These are phyloP conservation scores for Chalciporus sphaerocephalus DNA, from an alignment of 768 basidiomycete genomes.

Conservation along the genomic window DNA sequence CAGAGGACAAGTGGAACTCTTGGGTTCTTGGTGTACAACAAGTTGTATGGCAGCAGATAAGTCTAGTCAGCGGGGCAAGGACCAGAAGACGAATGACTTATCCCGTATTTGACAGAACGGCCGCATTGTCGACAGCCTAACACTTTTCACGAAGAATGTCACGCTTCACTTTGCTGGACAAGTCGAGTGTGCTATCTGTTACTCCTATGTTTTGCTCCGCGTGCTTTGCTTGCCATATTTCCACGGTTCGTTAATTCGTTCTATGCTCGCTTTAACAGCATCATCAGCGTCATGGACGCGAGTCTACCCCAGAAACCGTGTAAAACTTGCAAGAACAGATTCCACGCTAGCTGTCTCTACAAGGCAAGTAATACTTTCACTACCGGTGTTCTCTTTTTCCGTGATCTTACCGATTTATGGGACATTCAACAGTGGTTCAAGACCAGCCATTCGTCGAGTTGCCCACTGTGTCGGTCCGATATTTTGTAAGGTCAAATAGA, in stretches of 20 bases:
- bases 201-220: constrained; percentile 54
- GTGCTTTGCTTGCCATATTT: neutral
- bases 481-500: constrained; percentile 45
- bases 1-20: constrained; percentile 85
- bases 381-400: neutral
- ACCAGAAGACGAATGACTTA: neutral
- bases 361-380: constrained; percentile 48
- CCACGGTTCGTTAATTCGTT: neutral
- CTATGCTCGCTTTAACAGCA: constrained; percentile 42
- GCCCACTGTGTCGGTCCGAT: constrained; percentile 86
- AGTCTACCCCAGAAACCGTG: constrained; percentile 87
- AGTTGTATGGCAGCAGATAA: constrained; percentile 80
- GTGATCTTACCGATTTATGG: neutral
- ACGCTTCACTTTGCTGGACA: constrained; percentile 91
- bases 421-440: constrained; percentile 71
- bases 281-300: constrained; percentile 87
- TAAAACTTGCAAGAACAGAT: constrained; percentile 90
- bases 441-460: constrained; percentile 83
- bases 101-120: constrained; percentile 59
- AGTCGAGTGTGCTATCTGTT: constrained; percentile 95
- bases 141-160: constrained; percentile 92
- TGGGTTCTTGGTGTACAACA: constrained; percentile 94
- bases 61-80: constrained; percentile 21
- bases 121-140: constrained; percentile 80
- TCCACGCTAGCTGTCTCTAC: constrained; percentile 89